Evolutionary conservation across 164 flowering plant species (phyloP).

Genomic region (Chimonanthus praecox): DNA sequence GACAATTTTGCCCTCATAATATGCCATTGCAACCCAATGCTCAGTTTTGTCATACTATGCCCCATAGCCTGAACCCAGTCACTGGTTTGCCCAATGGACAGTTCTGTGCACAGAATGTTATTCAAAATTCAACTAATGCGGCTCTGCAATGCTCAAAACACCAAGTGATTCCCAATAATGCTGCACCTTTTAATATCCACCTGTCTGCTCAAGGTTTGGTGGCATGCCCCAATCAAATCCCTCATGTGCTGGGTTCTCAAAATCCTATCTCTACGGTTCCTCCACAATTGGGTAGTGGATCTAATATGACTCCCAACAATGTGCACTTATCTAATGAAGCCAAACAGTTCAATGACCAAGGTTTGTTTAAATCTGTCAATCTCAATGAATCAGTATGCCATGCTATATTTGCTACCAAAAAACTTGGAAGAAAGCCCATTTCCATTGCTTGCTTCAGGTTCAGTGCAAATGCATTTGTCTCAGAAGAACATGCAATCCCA

Average conservation of each 20-base stretch:
- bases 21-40: neutral
- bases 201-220: neutral
- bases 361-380: neutral
- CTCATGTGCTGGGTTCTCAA: neutral
- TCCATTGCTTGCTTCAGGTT: neutral
- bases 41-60: neutral
- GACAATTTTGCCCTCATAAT: neutral
- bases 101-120: neutral
- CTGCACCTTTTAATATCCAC: neutral
- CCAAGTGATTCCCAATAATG: neutral
- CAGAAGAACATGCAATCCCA: neutral
- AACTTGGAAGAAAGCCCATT: neutral
- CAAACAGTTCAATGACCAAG: constrained; percentile 4
- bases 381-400: neutral
- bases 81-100: constrained; percentile 1
- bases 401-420: neutral
- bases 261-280: neutral
- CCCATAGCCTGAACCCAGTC: neutral
- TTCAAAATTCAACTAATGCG: neutral
- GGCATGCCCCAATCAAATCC: neutral
- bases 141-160: neutral
- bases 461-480: constrained; percentile 1
- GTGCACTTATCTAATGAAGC: neutral
- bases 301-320: constrained; percentile 1
- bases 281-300: neutral